Evolutionary conservation across 345 rosid genomes (phyloP), one percentile per base, ranked within the genome.

Genomic region (Mangifera indica): DNA sequence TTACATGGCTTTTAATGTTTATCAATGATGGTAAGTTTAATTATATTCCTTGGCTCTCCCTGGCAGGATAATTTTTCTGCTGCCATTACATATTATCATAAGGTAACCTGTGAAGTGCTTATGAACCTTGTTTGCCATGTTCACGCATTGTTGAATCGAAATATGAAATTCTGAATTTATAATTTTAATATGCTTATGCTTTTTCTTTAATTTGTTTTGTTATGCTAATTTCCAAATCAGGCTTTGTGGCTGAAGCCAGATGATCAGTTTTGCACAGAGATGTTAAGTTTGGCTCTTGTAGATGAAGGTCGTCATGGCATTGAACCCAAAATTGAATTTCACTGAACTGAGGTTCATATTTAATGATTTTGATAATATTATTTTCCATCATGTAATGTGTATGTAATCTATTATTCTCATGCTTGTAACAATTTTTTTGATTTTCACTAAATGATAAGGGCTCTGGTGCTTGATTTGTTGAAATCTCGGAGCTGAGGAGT

Each of bases 191-290:
- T 61, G 14, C 46, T 71, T 32, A 13, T 40, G 40, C 52, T 52
- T n/a, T 22, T 2, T 14, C 11, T 8, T 29, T 37, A 63, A 24
- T 44, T 58, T 37, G 22, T 5, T 58, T 56, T 24, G 66, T n/a
- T n/a, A n/a, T n/a, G n/a, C 60, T 61, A 53, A 12, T 17, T 64
- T 66, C 48, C 37, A 52, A 10, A 74, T 69, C 90, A 92, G 97
- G 97, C 96, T 61, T 64, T 92, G 55, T 89, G 91, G 93, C 74
- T 88, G 84, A 87, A 88, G 76, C 88, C 95, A 11, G 87, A 92
- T 54, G 98, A 92, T 78, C 87, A 87, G 42, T 95, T 92, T 77
- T 92, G 97, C 86, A 80, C 87, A 0, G 97, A 95, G 63, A 92
- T 95, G 99, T 81, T 95, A 72, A 88, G 83, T 60, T 69, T 83